Conservation (phyloP, 305 asterid genomes). For the Rubia tinctorum region DNA sequence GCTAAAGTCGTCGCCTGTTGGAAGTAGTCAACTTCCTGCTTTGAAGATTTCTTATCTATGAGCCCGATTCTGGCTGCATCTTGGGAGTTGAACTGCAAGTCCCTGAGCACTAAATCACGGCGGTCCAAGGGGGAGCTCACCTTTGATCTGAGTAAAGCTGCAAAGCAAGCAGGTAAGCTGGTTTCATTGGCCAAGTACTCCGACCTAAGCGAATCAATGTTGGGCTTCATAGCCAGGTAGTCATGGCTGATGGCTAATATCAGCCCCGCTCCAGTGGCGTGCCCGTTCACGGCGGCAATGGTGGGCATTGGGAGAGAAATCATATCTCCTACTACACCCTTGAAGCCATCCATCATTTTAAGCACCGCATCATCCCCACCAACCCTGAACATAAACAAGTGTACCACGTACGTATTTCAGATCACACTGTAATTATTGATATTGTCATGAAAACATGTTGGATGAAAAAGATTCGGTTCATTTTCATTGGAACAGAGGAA, state of each 20-base stretch:
- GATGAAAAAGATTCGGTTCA: too few species aligned
- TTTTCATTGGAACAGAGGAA: too few species aligned
- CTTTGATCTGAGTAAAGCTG: conserved; percentile 17
- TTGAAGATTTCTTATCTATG: neutral
- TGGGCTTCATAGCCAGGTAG: neutral
- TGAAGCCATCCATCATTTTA: conserved; percentile 4
- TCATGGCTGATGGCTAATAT: conserved; percentile 17
- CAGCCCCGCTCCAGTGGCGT: conserved; percentile 6
- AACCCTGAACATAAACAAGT: too few species aligned
- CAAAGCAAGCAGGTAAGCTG: conserved; percentile 8
- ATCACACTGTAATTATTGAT: too few species aligned
- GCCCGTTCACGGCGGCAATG: conserved; percentile 16
- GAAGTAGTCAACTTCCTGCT: neutral
- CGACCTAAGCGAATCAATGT: neutral
- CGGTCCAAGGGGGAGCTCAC: neutral
- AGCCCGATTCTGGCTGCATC: conserved; percentile 4
- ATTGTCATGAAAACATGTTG: too few species aligned
- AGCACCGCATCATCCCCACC: too few species aligned
- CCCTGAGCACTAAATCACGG: conserved; percentile 7
- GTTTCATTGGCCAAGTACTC: neutral
- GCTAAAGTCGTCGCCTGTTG: neutral
- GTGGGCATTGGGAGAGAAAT: conserved; percentile 12
- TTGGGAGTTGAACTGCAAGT: neutral
- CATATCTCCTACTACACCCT: neutral
- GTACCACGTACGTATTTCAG: too few species aligned